Base-by-base conservation (phyloP, 140 eudicot species). In the Oenanthe javanica region DNA sequence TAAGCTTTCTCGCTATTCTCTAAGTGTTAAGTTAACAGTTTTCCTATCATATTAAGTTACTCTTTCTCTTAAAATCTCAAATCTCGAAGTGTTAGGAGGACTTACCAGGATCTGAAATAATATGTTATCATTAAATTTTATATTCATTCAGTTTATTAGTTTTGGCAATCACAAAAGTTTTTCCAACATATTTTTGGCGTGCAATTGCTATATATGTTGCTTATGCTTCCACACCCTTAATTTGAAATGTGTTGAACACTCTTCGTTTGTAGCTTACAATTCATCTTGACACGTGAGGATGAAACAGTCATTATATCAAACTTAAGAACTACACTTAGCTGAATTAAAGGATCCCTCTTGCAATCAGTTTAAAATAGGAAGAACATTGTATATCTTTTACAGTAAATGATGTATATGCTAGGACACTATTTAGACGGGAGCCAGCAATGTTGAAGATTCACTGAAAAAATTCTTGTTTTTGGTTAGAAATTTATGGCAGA, bases 401-500 rank as follows among this genome's bases (percentile, higher is more conserved):
- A 21, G 21, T n/a, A 4, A 6, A 21, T 59, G 69, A n/a, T 57
- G 25, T 18, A 19, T 10, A 19, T 57, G 25, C 64, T 57, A 6
- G 25, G 25, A 57, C 64, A 57, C n/a, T 10, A 18, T 55, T 55
- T 55, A 55, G n/a, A 55, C 12, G 1, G 31, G n/a, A 59, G 36
- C 10, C 21, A n/a, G 31, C 1, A n/a, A 1, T 59, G 31, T 59
- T 8, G 66, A 13, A 59, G 14, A n/a, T 50, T 38, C 2, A 9
- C 49, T 10, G 50, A 50, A 25, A 15, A n/a, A 8, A 47, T 14
- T 6, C 1, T 23, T 45, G 19, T 8, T 46, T 47, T 42, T 75
- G 6, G 72, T 50, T 42, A 93, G 98, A 93, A 91, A 93, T 75
- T 70, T 70, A 93, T 91, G 98, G 93, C 84, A n/a, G 94, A 89